phyloP scores from a whole-genome alignment of 148 eudicot species.

The Vaccinium macrocarpon region DNA sequence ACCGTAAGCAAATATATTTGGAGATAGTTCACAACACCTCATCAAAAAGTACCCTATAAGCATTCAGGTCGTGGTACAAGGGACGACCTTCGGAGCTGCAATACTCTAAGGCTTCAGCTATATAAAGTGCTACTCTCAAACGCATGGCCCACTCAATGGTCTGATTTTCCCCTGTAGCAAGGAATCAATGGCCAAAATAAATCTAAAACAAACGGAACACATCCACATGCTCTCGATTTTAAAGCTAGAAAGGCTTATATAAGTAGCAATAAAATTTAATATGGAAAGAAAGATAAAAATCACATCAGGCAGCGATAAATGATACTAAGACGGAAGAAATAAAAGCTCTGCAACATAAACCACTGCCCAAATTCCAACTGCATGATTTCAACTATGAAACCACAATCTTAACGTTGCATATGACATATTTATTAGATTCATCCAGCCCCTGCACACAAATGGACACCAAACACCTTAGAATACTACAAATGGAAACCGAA shows the following conservation, averaged over 20 bases:
- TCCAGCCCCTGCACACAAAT: not conserved
- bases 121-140: conserved; percentile 66
- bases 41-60: conserved; percentile 88
- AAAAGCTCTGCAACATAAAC: not conserved
- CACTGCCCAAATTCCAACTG: not conserved
- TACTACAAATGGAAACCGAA: not conserved
- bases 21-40: conserved; percentile 40
- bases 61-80: conserved; percentile 82
- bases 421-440: not conserved
- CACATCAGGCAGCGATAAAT: not conserved
- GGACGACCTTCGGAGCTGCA: conserved; percentile 70
- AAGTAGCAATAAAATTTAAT: not conserved
- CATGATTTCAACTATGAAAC: not conserved
- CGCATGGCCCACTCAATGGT: conserved; percentile 98
- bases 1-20: not conserved
- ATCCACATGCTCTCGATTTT: not conserved
- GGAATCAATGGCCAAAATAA: conserved; percentile 5
- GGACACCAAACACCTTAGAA: not conserved
- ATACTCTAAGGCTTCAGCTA: conserved; percentile 84
- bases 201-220: not conserved
- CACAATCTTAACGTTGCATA: not conserved
- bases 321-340: not conserved
- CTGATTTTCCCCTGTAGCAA: conserved; percentile 72
- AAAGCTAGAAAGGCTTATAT: not conserved
- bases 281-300: not conserved